Evolutionary conservation across 2,329 filamentous ascomycete species (phyloP), one percentile per base, ranked within the genome.

Genomic region (Penicillium sp.): DNA sequence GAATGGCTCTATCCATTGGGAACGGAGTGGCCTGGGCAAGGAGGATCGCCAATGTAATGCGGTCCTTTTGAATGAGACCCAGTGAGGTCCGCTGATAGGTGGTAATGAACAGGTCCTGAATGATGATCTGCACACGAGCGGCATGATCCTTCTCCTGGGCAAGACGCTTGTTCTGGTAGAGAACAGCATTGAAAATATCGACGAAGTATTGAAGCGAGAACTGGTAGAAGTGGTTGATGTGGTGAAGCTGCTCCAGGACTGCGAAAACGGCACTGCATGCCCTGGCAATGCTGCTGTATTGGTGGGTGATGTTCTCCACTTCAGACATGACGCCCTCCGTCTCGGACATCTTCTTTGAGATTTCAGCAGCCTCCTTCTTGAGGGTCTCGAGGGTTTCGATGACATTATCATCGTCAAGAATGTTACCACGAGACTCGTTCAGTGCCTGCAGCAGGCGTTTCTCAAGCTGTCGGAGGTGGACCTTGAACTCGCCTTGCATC

Each of bases 141-240:
- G 91, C 88, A 77, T 96, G 86, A 64, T 95, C 89, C 35, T 85
- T 88, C 75, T 90, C 87, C 60, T 82, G 83, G 20, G 85, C 84
- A 54, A 95, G 82, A 60, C 87, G 87, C 70, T 89, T 88, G 76
- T 96, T 96, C 59, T 87, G 85, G 67, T 90, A 90, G 41, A 99
- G 84, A 7, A 99, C 95, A 5, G 90, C 87, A 73, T 96, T 91
- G 85, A 99, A 99, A 68, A 99, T 99, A 74, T 97, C 91, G 57
- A 96, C 86, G 79, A 99, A 99, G 79, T 96, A 99, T 76, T 97
- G 93, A 60, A 99, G 84, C 39, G 95, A 99, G 83, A 99, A 99
- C 75, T 98, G 96, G 78, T 99, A 99, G 79, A 98, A 98, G 82
- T 98, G 95, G 76, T 99, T 97, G 75, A 99, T 88, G 73, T 97